These are phyloP conservation scores for Botrytis hyacinthi DNA, from an alignment of 2,329 filamentous ascomycete species.

Conservation along the genomic window DNA sequence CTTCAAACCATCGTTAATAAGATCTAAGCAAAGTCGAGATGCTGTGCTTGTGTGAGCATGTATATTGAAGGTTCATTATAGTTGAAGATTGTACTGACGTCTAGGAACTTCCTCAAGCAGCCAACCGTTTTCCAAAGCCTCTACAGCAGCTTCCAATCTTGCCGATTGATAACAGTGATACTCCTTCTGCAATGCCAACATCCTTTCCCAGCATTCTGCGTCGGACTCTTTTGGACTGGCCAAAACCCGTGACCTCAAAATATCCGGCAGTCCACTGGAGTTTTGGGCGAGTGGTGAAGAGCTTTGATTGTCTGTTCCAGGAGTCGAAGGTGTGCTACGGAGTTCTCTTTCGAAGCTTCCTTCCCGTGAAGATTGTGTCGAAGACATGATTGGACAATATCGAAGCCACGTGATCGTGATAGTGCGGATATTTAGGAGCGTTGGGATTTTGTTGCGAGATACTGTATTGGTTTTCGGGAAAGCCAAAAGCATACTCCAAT, in stretches of 20 bases:
- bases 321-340: constrained; percentile 21
- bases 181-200: constrained; percentile 35
- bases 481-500: constrained; percentile 14
- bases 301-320: constrained; percentile 17
- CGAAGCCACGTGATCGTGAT: constrained; percentile 11
- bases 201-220: constrained; percentile 34
- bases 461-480: background rate
- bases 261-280: constrained; percentile 12
- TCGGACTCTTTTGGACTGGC: constrained; percentile 26
- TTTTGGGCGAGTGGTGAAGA: constrained; percentile 22
- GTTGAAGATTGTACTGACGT: constrained; percentile 28
- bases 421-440: background rate
- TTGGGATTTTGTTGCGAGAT: background rate
- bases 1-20: constrained; percentile 36
- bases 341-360: constrained; percentile 22
- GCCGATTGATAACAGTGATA: constrained; percentile 39
- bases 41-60: constrained; percentile 26
- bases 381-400: constrained; percentile 14
- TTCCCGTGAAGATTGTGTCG: constrained; percentile 17
- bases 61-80: background rate
- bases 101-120: constrained; percentile 31
- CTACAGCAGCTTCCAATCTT: constrained; percentile 36
- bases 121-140: constrained; percentile 33
- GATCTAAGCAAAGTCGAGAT: constrained; percentile 36
- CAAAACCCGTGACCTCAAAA: constrained; percentile 18